These are phyloP conservation scores for Penicillium sp. DNA, from an alignment of 2,329 filamentous ascomycete genomes.

Conservation along the genomic window DNA sequence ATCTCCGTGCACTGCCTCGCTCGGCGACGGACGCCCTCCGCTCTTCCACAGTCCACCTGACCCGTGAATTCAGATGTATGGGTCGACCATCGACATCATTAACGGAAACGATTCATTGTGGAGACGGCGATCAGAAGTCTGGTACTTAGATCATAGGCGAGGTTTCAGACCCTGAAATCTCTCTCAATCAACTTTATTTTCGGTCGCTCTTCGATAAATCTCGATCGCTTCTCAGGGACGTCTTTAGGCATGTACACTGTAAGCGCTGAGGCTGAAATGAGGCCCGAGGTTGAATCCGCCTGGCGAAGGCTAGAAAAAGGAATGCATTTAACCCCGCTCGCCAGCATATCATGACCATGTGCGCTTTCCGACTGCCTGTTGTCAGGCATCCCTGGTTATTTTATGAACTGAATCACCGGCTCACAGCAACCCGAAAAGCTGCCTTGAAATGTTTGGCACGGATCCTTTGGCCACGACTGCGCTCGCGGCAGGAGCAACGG, in stretches of 20 bases:
- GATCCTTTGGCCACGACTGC: no score
- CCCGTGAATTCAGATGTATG: neutral
- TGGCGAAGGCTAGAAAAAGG: neutral
- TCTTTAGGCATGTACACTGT: neutral
- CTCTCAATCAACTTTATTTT: neutral
- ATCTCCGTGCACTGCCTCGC: constrained; percentile 13
- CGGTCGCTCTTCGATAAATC: neutral
- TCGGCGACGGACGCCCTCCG: neutral
- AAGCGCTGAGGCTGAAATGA: neutral
- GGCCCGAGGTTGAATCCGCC: neutral
- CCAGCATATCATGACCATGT: neutral
- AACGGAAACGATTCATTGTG: neutral
- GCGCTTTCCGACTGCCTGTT: neutral
- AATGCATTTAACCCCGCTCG: neutral
- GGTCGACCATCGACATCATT: neutral
- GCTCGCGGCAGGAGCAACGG: no score
- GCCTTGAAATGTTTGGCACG: no score
- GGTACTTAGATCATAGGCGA: neutral
- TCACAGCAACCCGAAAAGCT: no score
- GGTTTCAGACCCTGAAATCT: neutral
- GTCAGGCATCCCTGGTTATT: neutral
- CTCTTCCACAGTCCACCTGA: neutral
- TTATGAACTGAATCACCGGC: no score
- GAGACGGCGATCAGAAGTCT: neutral
- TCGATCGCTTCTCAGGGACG: neutral